Evolutionary conservation across 257 asterid species (phyloP).

Genomic region (Scutellaria galericulata): DNA sequence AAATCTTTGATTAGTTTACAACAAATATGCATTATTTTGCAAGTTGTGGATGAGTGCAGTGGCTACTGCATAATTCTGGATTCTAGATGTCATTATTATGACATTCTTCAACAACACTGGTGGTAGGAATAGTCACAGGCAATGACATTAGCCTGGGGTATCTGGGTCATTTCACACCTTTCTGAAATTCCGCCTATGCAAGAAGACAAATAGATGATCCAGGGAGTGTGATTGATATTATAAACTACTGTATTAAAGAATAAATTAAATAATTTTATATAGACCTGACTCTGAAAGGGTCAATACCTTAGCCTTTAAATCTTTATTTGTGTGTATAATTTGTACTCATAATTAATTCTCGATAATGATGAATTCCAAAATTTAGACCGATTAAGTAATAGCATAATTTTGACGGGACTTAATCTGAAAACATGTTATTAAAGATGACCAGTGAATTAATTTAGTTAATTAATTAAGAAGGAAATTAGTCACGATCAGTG

Average conservation of each 20-base stretch:
- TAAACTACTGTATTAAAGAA: not conserved
- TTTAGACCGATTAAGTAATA: no score
- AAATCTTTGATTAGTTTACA: no score
- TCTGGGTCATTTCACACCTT: slow-evolving; percentile 35
- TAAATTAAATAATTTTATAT: not conserved
- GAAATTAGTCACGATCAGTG: not conserved
- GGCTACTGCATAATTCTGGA: slow-evolving; percentile 3
- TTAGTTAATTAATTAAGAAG: not conserved
- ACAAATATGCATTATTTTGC: not conserved
- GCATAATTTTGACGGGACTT: not conserved
- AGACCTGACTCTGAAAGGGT: slow-evolving; percentile 32
- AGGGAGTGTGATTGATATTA: slow-evolving; percentile 24
- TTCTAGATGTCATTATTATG: slow-evolving; percentile 35
- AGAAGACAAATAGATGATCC: slow-evolving; percentile 41
- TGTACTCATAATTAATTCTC: no score
- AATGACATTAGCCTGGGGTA: slow-evolving; percentile 40
- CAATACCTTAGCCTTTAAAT: not conserved
- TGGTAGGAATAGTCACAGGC: slow-evolving; percentile 41
- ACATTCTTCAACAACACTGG: slow-evolving; percentile 34
- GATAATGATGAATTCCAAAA: no score
- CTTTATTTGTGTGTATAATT: not conserved
- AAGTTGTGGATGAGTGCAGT: slow-evolving; percentile 18
- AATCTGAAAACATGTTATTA: not conserved
- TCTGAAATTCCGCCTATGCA: slow-evolving; percentile 32
- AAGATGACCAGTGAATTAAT: not conserved